Evolutionary conservation across 352 stramenopile species (phyloP).

Genomic region (Globisporangium apiculatum): DNA sequence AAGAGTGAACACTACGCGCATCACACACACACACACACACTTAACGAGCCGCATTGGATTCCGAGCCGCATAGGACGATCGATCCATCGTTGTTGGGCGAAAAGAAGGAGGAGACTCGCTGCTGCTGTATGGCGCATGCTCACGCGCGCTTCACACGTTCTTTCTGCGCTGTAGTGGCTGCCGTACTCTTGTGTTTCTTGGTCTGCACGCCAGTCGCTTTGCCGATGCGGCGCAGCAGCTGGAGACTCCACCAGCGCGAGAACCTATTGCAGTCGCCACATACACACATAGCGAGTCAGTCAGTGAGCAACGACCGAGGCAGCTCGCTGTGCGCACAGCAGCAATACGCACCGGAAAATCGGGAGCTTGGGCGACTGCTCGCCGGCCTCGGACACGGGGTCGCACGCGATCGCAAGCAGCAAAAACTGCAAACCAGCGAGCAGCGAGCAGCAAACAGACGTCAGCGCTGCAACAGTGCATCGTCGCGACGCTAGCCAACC

Average conservation of each 20-base stretch:
- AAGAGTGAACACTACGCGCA: too few species aligned
- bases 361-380: constrained; percentile 47
- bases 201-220: constrained; percentile 71
- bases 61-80: background rate
- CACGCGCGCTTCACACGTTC: constrained; percentile 13
- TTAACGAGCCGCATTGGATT: too few species aligned
- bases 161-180: constrained; percentile 7
- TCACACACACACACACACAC: too few species aligned
- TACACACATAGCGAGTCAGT: background rate
- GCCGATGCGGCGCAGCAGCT: constrained; percentile 71
- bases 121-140: background rate
- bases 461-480: background rate
- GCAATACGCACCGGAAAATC: constrained; percentile 51
- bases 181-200: constrained; percentile 42
- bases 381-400: constrained; percentile 50
- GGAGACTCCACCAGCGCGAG: constrained; percentile 78
- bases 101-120: background rate
- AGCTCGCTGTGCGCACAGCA: background rate
- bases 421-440: constrained; percentile 44
- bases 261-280: constrained; percentile 26
- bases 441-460: background rate
- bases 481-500: background rate
- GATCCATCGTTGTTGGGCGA: background rate
- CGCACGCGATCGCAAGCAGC: constrained; percentile 72
- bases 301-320: background rate